Conservation (phyloP, 768 basidiomycete genomes). For the Suillus subluteus region DNA sequence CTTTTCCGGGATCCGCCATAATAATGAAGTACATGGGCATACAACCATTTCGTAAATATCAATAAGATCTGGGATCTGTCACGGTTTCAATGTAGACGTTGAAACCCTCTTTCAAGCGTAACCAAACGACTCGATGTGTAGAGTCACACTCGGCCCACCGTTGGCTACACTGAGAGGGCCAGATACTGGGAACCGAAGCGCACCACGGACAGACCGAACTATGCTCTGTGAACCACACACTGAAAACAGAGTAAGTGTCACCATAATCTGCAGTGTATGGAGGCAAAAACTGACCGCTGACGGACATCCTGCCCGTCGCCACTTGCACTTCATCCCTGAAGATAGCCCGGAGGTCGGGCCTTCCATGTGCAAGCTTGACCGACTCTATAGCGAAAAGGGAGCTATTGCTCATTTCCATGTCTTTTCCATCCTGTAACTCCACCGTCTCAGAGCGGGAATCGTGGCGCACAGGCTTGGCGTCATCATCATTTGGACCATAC, state of each 20-base stretch:
- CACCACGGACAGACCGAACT: constrained; percentile 37
- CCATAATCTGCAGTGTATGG: neutral
- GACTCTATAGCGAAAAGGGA: constrained; percentile 26
- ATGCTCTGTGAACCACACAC: constrained; percentile 50
- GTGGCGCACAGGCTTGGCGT: constrained; percentile 24
- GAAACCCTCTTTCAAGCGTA: constrained; percentile 20
- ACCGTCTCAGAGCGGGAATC: constrained; percentile 26
- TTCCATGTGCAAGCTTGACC: constrained; percentile 35
- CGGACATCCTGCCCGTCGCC: constrained; percentile 40
- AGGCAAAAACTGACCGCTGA: constrained; percentile 41
- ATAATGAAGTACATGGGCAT: neutral
- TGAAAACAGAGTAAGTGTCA: constrained; percentile 19
- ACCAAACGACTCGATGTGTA: constrained; percentile 52
- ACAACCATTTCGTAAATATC: neutral
- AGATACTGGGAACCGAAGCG: constrained; percentile 37
- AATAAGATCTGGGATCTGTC: neutral
- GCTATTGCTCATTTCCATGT: constrained; percentile 13
- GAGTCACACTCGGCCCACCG: constrained; percentile 48
- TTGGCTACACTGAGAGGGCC: constrained; percentile 39
- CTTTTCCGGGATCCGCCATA: neutral
- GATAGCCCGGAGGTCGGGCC: constrained; percentile 42
- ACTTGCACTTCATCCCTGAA: constrained; percentile 37
- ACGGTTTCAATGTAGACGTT: neutral
- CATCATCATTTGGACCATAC: constrained; percentile 16
- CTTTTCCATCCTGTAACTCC: constrained; percentile 11